Conservation (phyloP, 257 asterid genomes). For the Eucommia ulmoides region DNA sequence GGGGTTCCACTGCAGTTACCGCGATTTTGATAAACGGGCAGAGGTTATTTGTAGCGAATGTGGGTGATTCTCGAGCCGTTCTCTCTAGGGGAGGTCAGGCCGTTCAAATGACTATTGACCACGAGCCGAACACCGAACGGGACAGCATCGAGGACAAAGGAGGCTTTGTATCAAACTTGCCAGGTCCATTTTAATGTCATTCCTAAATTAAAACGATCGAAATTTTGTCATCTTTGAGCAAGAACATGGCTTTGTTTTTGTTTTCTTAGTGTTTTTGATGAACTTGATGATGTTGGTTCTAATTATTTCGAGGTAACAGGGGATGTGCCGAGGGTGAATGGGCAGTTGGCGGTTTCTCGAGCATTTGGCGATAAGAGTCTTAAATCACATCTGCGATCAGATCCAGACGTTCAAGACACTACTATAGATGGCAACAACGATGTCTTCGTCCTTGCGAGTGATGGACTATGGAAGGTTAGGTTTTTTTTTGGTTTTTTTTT, state of each 20-base stretch:
- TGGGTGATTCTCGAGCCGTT: constrained; percentile 43
- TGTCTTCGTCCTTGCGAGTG: constrained; percentile 29
- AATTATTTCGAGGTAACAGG: no score
- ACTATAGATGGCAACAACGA: constrained; percentile 22
- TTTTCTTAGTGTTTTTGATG: no score
- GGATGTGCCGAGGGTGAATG: constrained; percentile 32
- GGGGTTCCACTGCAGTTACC: constrained; percentile 42
- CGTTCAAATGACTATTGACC: constrained; percentile 32
- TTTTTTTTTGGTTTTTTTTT: background rate
- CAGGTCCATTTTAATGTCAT: constrained; percentile 19
- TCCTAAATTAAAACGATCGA: no score
- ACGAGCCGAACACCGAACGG: constrained; percentile 36
- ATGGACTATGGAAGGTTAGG: constrained; percentile 38
- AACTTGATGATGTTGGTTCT: no score
- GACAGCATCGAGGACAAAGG: constrained; percentile 33
- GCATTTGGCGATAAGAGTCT: constrained; percentile 38
- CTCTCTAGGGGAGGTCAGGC: constrained; percentile 32
- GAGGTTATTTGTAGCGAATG: constrained; percentile 32
- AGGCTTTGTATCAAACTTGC: constrained; percentile 35
- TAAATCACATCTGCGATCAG: constrained; percentile 30
- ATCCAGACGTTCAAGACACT: constrained; percentile 24
- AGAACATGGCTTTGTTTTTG: no score
- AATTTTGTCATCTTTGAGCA: no score
- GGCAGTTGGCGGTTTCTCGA: constrained; percentile 38
- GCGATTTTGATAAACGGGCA: constrained; percentile 27